These are phyloP conservation scores for Coemansia sp. DNA, from an alignment of 192 early-diverging fungal genomes.

Conservation along the genomic window DNA sequence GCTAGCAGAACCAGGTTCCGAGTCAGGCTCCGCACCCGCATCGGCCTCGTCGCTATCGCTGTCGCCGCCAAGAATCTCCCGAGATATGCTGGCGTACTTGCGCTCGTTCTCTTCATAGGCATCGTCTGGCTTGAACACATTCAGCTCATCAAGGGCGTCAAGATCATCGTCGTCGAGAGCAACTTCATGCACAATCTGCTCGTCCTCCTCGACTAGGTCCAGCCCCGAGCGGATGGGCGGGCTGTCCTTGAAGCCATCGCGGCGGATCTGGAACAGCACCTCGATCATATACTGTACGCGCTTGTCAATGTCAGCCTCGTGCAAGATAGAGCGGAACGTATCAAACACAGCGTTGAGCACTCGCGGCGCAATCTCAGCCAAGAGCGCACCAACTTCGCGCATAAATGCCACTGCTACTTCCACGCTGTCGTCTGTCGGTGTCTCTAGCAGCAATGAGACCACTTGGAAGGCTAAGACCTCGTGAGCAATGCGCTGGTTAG, in stretches of 20 bases:
- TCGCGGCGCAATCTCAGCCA: slow-evolving; percentile 72
- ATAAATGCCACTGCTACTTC: slow-evolving; percentile 95
- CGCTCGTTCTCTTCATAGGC: slow-evolving; percentile 80
- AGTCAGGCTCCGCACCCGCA: slow-evolving; percentile 19
- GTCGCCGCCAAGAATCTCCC: slow-evolving; percentile 80
- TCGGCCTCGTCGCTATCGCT: slow-evolving; percentile 55
- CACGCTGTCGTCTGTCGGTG: slow-evolving; percentile 90
- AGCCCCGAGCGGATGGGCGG: slow-evolving; percentile 71
- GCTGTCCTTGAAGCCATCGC: slow-evolving; percentile 91
- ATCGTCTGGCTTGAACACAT: slow-evolving; percentile 81
- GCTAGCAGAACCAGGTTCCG: slow-evolving; percentile 46
- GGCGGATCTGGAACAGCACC: slow-evolving; percentile 91
- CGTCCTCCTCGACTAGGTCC: slow-evolving; percentile 92
- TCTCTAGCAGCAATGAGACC: slow-evolving; percentile 77
- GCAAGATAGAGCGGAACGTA: slow-evolving; percentile 85
- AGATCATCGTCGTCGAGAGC: slow-evolving; percentile 81
- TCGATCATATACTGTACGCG: slow-evolving; percentile 97
- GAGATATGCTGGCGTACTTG: slow-evolving; percentile 75
- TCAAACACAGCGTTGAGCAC: slow-evolving; percentile 87
- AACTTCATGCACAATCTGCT: slow-evolving; percentile 89
- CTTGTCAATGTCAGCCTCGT: slow-evolving; percentile 92
- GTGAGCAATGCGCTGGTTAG: slow-evolving; percentile 85
- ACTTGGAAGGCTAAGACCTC: slow-evolving; percentile 89
- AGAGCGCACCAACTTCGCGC: slow-evolving; percentile 80
- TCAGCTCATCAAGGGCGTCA: slow-evolving; percentile 74